Evolutionary conservation across 2,329 filamentous ascomycete genomes (phyloP), one percentile per base, ranked within the genome.

Genomic region (Penicillium rolfsii): DNA sequence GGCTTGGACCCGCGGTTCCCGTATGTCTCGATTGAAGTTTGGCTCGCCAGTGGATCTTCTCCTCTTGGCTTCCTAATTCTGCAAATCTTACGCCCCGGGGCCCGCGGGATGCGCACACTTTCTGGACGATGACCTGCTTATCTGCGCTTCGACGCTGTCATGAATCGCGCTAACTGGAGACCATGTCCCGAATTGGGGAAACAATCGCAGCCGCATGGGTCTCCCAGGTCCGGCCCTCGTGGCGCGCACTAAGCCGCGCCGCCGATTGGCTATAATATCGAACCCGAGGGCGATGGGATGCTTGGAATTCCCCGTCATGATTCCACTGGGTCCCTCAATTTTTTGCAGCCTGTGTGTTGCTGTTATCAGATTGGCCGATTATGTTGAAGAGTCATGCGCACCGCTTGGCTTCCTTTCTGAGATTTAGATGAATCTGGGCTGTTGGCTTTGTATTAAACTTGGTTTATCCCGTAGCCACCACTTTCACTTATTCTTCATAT

Each of bases 51-150:
- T 52, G 54, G 54, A 40, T 50, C 36, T 45, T 55, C 62, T 67
- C 63, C 50, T 61, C 68, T 70, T 68, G 67, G 66, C 67, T 70
- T 60, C 68, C 68, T 24, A 24, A 64, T 67, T 69, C 26, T 57
- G 57, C 48, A 7, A 61, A 60, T 54, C 38, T 46, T 45, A 26
- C 63, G 58, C 60, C 57, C 57, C 62, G 61, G 58, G 54, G 36
- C 40, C 64, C 64, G 62, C 65, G 62, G 60, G 36, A 4, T 16
- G 56, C 65, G 60, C 57, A 45, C 22, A 36, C n/a, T 43, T 24
- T 45, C 35, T 19, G 16, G 43, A 16, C 28, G 40, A 36, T 36
- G 40, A 19, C 48, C 46, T 48, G 48, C n/a, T 33, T 22, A 5
- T 26, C 26, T 55, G 38, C 7, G n/a, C 22, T 52, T 52, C 46